Evolutionary conservation across 148 eudicot genomes (phyloP).

Genomic region (Spergularia marina): DNA sequence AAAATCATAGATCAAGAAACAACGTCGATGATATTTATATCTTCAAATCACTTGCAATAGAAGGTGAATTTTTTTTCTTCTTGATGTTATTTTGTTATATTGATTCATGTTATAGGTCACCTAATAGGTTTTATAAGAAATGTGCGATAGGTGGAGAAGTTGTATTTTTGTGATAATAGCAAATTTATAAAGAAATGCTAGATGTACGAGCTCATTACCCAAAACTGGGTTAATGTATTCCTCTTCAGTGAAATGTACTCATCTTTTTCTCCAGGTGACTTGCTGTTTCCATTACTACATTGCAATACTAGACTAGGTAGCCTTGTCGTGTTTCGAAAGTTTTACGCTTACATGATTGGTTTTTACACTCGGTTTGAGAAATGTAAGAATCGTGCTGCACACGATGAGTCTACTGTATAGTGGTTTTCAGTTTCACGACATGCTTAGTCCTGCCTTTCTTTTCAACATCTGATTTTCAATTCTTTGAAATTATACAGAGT

Average conservation of each 20-base stretch:
- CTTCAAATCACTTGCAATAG: not conserved
- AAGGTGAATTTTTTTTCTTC: not conserved
- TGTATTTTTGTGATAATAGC: constrained; percentile 17
- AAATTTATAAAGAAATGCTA: constrained; percentile 20
- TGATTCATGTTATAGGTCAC: constrained; percentile 10
- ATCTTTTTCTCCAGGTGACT: not conserved
- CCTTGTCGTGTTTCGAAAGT: too few relatives aligned
- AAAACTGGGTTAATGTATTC: constrained; percentile 6
- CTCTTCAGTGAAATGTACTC: constrained; percentile 7
- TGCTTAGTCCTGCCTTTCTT: too few relatives aligned
- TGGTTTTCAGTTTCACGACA: too few relatives aligned
- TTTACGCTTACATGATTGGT: too few relatives aligned
- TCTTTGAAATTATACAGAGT: too few relatives aligned
- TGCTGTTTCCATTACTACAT: too few relatives aligned
- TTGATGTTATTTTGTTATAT: not conserved
- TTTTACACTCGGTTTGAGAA: too few relatives aligned
- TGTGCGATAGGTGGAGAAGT: constrained; percentile 19
- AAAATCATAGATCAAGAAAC: constrained; percentile 1
- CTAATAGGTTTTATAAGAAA: constrained; percentile 3
- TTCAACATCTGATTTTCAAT: too few relatives aligned
- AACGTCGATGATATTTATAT: not conserved
- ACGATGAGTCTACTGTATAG: too few relatives aligned
- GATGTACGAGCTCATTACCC: constrained; percentile 13
- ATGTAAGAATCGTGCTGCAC: too few relatives aligned
- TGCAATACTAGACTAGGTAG: too few relatives aligned